phyloP scores from a whole-genome alignment of 1,139 yeast genomes.

The Suhomyces bolitotheri region DNA sequence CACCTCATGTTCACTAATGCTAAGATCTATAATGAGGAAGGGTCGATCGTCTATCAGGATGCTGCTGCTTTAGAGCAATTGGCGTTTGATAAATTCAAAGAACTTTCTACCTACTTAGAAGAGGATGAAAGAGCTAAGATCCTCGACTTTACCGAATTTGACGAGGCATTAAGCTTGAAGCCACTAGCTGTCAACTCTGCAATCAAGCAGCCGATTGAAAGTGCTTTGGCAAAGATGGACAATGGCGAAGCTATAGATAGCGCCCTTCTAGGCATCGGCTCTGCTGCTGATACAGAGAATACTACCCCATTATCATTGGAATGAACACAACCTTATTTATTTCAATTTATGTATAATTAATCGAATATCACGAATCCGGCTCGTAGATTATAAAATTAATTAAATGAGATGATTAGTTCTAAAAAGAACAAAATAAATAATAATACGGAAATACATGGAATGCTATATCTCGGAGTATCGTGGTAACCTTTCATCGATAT shows the following conservation, averaged over 20 bases:
- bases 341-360: slow-evolving; percentile 5
- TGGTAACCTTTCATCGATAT: slow-evolving; percentile 50
- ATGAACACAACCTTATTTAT: slow-evolving; percentile 2
- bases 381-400: slow-evolving; percentile 1
- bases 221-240: slow-evolving; percentile 22
- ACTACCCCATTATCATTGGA: slow-evolving; percentile 13
- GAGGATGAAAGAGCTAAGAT: slow-evolving; percentile 32
- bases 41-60: slow-evolving; percentile 78
- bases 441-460: too few species aligned
- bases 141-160: slow-evolving; percentile 53
- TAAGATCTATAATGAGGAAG: slow-evolving; percentile 84
- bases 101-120: slow-evolving; percentile 22
- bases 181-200: slow-evolving; percentile 33
- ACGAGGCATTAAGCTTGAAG: slow-evolving; percentile 45
- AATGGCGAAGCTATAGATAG: slow-evolving; percentile 25
- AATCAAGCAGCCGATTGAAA: slow-evolving; percentile 28
- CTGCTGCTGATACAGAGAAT: slow-evolving; percentile 14
- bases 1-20: slow-evolving; percentile 84
- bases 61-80: slow-evolving; percentile 65
- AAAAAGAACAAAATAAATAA: too few species aligned
- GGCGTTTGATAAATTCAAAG: slow-evolving; percentile 36
- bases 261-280: slow-evolving; percentile 19
- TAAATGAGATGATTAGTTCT: too few species aligned
- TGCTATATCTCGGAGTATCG: slow-evolving; percentile 25
- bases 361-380: neutral